Conservation (phyloP, 2,329 filamentous ascomycete genomes). For the Aspergillus fischeri region DNA sequence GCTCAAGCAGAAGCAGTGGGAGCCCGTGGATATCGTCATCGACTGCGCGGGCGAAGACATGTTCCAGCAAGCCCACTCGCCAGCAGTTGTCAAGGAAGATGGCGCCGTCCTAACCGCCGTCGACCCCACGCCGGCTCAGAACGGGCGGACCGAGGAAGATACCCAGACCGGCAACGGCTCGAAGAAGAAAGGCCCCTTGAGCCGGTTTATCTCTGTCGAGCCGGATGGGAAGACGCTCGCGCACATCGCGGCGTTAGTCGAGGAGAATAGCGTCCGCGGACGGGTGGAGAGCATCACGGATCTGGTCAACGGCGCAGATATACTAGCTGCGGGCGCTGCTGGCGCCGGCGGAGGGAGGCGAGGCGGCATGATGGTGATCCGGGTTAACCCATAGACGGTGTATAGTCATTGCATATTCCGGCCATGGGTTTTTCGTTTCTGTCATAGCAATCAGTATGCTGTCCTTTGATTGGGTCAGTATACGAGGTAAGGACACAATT, state of each 20-base stretch:
- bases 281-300: slow-evolving; percentile 32
- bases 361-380: slow-evolving; percentile 32
- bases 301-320: slow-evolving; percentile 30
- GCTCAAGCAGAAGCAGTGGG: slow-evolving; percentile 30
- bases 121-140: slow-evolving; percentile 24
- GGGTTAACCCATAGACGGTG: slow-evolving; percentile 21
- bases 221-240: slow-evolving; percentile 32
- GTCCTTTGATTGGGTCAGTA: background rate
- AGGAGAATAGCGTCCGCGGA: slow-evolving; percentile 30
- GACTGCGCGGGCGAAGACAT: slow-evolving; percentile 35
- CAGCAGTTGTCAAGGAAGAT: slow-evolving; percentile 29
- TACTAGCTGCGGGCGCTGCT: slow-evolving; percentile 29
- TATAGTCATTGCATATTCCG: background rate
- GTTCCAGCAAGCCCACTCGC: slow-evolving; percentile 31
- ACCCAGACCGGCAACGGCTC: background rate
- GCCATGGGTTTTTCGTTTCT: background rate
- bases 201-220: slow-evolving; percentile 34
- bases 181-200: slow-evolving; percentile 22
- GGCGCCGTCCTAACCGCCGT: slow-evolving; percentile 34
- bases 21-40: slow-evolving; percentile 38
- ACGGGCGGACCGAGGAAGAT: slow-evolving; percentile 5
- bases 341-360: slow-evolving; percentile 22
- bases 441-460: background rate
- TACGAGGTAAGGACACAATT: background rate
- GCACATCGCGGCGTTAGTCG: slow-evolving; percentile 33